phyloP scores from a whole-genome alignment of 2,329 filamentous ascomycete species.

The Sporothrix brunneoviolacea region DNA sequence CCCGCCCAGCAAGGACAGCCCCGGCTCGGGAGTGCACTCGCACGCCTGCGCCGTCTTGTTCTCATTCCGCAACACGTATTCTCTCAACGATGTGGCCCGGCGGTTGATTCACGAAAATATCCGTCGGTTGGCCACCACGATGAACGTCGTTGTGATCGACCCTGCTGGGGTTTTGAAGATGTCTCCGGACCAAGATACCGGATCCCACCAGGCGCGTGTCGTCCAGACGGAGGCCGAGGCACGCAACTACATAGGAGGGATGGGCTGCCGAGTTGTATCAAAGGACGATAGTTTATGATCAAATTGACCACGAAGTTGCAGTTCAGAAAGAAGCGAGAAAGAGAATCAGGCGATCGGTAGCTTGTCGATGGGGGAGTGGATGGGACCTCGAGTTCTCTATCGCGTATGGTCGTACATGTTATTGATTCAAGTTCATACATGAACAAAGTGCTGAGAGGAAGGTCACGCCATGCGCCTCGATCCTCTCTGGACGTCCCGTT shows the following conservation, averaged over 20 bases:
- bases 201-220: background rate
- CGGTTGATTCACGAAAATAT: background rate
- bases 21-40: background rate
- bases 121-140: background rate
- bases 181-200: background rate
- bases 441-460: too few species aligned
- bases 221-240: background rate
- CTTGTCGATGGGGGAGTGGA: too few species aligned
- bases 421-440: too few species aligned
- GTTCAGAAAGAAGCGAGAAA: too few species aligned
- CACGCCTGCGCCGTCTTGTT: background rate
- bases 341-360: too few species aligned
- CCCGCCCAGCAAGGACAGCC: background rate
- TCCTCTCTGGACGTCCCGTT: too few species aligned
- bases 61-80: conserved; percentile 2
- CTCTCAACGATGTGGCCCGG: conserved; percentile 1
- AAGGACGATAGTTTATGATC: too few species aligned
- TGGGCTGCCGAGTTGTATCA: background rate
- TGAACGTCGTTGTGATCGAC: background rate
- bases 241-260: background rate
- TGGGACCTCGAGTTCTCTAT: too few species aligned
- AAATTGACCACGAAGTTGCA: too few species aligned
- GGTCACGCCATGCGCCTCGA: too few species aligned
- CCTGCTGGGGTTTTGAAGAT: background rate
- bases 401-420: too few species aligned